Evolutionary conservation across 2,329 filamentous ascomycete genomes (phyloP).

Genomic region (Fusarium bulbicola): DNA sequence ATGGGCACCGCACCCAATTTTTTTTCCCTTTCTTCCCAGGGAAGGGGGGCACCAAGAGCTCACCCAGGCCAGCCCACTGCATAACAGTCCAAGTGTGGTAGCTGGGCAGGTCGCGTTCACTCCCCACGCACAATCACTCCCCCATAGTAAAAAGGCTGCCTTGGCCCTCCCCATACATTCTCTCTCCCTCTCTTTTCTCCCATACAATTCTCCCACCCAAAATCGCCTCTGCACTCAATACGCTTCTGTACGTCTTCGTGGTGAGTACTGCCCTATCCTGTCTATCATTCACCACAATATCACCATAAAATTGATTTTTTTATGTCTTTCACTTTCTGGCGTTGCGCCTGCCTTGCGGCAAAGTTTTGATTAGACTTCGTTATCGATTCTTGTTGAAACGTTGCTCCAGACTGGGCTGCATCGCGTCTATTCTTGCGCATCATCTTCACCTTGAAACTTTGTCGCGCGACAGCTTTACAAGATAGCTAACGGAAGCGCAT

Average conservation of each 20-base stretch:
- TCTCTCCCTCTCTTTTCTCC: constrained; percentile 65
- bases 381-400: constrained; percentile 27
- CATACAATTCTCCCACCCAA: constrained; percentile 69
- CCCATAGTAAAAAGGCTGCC: constrained; percentile 72
- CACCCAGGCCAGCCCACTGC: constrained; percentile 34
- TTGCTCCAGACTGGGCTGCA: constrained; percentile 34
- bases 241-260: constrained; percentile 50
- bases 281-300: constrained; percentile 41
- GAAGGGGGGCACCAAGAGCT: constrained; percentile 36
- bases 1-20: constrained; percentile 43
- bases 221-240: constrained; percentile 54
- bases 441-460: constrained; percentile 23
- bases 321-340: constrained; percentile 47
- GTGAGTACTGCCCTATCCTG: constrained; percentile 60
- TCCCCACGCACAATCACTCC: constrained; percentile 65
- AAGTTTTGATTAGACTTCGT: constrained; percentile 29
- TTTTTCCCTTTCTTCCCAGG: constrained; percentile 9
- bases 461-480: constrained; percentile 24
- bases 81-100: constrained; percentile 43
- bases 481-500: constrained; percentile 44
- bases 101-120: constrained; percentile 43
- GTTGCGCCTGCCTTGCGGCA: constrained; percentile 20
- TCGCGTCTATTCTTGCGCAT: constrained; percentile 26
- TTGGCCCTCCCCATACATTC: constrained; percentile 63
- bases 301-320: constrained; percentile 41